Evolutionary conservation across 768 basidiomycete species (phyloP).

Genomic region (Tremella mesenterica): DNA sequence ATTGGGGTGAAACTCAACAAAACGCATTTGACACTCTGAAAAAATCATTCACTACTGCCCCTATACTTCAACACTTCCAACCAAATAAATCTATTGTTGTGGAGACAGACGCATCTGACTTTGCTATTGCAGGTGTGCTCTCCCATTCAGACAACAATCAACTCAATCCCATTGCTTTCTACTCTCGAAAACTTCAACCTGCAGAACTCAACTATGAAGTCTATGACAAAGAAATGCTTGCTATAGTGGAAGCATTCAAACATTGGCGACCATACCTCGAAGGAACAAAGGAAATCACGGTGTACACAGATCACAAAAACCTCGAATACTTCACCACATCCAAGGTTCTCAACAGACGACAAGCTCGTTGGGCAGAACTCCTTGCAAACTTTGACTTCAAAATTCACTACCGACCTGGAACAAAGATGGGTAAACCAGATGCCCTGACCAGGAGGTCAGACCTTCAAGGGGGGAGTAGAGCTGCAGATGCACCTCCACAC

Average conservation of each 20-base stretch:
- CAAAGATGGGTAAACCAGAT: constrained; percentile 2
- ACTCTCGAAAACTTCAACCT: not conserved
- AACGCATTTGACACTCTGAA: not conserved
- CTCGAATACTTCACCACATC: constrained; percentile 4
- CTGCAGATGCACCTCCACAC: constrained; percentile 1
- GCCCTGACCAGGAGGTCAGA: constrained; percentile 10
- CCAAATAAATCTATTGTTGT: constrained; percentile 7
- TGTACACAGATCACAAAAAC: constrained; percentile 5
- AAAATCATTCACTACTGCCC: not conserved
- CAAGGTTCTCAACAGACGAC: constrained; percentile 45
- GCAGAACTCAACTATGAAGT: constrained; percentile 51
- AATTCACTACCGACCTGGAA: constrained; percentile 10
- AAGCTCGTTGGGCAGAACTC: constrained; percentile 47
- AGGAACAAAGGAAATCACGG: not conserved
- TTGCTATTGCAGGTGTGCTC: constrained; percentile 36
- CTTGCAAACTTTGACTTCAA: constrained; percentile 10
- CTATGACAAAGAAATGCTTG: constrained; percentile 52
- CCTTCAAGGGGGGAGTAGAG: constrained; percentile 8
- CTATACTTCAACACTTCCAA: constrained; percentile 8
- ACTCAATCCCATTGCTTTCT: no score
- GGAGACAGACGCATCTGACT: constrained; percentile 36
- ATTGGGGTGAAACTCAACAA: not conserved
- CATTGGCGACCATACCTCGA: constrained; percentile 10
- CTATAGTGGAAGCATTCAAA: constrained; percentile 44
- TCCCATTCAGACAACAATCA: no score